Conservation (phyloP, 768 basidiomycete genomes). For the Amanita pallidorosea region DNA sequence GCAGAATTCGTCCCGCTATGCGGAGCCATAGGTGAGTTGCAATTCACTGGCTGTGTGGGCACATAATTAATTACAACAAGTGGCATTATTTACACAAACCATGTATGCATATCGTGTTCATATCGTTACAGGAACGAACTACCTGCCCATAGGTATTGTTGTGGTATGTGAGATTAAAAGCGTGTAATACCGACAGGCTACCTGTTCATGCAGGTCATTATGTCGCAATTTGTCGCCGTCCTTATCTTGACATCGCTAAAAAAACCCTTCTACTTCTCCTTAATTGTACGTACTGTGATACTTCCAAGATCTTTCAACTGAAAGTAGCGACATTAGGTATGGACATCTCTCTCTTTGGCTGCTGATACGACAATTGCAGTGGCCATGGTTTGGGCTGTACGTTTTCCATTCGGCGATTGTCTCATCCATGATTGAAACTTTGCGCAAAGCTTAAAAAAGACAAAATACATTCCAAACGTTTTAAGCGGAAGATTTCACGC, state of each 20-base stretch:
- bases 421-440: conserved; percentile 3
- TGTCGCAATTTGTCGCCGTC: not conserved
- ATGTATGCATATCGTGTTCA: conserved; percentile 21
- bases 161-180: not conserved
- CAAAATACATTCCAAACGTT: not conserved
- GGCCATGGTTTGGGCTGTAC: conserved; percentile 21
- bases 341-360: conserved; percentile 19
- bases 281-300: not conserved
- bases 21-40: not conserved
- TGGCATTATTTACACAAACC: not conserved
- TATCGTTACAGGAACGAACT: conserved; percentile 13
- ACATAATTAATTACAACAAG: not conserved
- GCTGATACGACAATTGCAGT: conserved; percentile 20
- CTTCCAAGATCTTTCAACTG: not conserved
- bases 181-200: not conserved
- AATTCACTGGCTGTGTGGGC: not conserved
- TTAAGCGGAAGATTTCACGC: not conserved
- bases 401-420: conserved; percentile 2
- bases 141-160: not conserved
- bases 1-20: not conserved
- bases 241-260: not conserved
- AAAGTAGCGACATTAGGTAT: conserved; percentile 8
- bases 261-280: not conserved
- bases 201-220: not conserved
- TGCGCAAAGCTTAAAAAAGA: conserved; percentile 12